A percentile compares a stretch with the other conserved stretches of the same genome.
Conservation (phyloP, 148 eudicot species). For the Drosera capensis region DNA sequence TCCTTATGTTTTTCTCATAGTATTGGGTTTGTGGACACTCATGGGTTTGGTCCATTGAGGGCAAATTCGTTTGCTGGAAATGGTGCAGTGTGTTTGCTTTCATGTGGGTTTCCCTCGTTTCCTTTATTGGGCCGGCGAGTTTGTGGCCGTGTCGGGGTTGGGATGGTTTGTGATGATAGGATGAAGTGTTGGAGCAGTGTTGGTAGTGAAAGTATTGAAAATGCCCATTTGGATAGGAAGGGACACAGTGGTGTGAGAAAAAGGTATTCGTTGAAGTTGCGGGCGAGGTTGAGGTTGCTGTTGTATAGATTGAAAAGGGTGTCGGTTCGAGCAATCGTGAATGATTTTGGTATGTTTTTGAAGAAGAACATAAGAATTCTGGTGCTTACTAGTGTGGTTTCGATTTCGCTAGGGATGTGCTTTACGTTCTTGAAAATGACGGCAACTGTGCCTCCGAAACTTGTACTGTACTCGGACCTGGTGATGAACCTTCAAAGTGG, state of each 20-base stretch:
- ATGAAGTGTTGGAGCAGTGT: conserved; percentile 27
- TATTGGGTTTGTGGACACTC: too few relatives aligned
- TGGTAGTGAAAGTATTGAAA: conserved; percentile 14
- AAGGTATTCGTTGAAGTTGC: conserved; percentile 51
- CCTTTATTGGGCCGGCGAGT: conserved; percentile 17
- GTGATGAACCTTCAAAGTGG: conserved; percentile 52
- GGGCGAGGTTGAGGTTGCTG: conserved; percentile 50
- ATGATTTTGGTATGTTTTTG: conserved; percentile 45
- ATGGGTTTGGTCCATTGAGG: too few relatives aligned
- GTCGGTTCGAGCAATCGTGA: conserved; percentile 27
- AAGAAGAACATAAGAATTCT: conserved; percentile 53
- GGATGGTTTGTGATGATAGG: conserved; percentile 18
- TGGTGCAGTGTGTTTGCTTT: too few relatives aligned
- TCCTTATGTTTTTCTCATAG: too few relatives aligned
- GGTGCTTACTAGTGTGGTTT: conserved; percentile 27
- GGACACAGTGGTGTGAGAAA: conserved; percentile 17
- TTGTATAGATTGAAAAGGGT: conserved; percentile 37
- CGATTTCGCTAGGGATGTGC: conserved; percentile 56
- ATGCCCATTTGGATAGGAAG: conserved; percentile 21
- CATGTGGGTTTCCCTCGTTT: conserved; percentile 19
- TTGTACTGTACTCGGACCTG: conserved; percentile 78
- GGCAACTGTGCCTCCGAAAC: conserved; percentile 50
- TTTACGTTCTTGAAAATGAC: conserved; percentile 55
- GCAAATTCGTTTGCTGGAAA: too few relatives aligned
- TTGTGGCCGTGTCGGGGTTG: conserved; percentile 14